Base-by-base conservation (phyloP, 2,329 filamentous ascomycete genomes). In the Trichophyton mentagrophytes region DNA sequence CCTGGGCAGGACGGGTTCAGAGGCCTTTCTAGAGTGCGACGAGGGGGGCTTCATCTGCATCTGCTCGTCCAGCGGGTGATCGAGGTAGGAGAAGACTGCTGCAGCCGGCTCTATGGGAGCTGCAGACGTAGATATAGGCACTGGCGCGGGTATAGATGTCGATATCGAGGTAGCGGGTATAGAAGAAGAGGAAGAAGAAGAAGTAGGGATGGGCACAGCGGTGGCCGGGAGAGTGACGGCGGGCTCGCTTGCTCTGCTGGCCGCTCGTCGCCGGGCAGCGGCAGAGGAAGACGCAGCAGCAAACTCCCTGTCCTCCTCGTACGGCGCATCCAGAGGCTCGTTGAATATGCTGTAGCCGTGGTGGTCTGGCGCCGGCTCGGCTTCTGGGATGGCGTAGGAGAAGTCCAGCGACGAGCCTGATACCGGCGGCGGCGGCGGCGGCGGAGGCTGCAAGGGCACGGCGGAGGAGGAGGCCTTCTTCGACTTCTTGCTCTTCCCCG, bases 191-290 rank as follows among this genome's bases (percentile, higher is more conserved):
- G 33, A 13, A 11, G 33, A 2, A 38, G 47, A 8, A 22, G 8
- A 8, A 13, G 49, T 8, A 25, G 49, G 3, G 0, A 25, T 11
- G 27, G 47, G 9, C 6, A 13, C 20, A 30, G 25, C 8, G 20
- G 25, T 2, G 20, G 20, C 47, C 13, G 27, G 22, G 9, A 25
- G 22, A 33, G 49, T 2, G 33, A 57, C 8, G n/a, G 36, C 17
- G 17, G 20, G 55, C 27, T 59, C 57, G 57, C 57, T 58, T 3
- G 40, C 33, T 58, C 57, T 42, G 36, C 57, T 59, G 27, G 57
- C 27, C 20, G 57, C 57, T 47, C 57, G 27, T 15, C 57, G 57
- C 17, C 57, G 40, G 42, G 57, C 25, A 53, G 49, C 49, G 30
- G 49, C 13, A 55, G 49, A 33, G 33, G 33, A 38, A 38, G 33